Percentiles rank a stretch among this genome's conserved stretches.
Evolutionary conservation across 768 basidiomycete species (phyloP).

Genomic region (Russula vinacea): DNA sequence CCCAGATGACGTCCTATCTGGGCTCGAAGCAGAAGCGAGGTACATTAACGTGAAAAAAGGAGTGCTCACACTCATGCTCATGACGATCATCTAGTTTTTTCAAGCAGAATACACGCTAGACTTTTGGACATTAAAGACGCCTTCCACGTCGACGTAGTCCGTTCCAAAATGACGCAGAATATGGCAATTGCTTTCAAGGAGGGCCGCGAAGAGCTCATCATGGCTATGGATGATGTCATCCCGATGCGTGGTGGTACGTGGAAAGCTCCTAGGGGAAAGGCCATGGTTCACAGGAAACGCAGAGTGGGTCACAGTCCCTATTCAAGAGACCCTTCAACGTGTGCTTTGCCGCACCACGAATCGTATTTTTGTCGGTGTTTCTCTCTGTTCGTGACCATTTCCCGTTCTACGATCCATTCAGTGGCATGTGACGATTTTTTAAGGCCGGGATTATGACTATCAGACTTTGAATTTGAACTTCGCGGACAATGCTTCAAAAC

Average conservation of each 20-base stretch:
- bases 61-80: neutral
- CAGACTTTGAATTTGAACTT: constrained; percentile 30
- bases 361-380: constrained; percentile 38
- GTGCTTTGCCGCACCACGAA: neutral
- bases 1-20: neutral
- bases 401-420: neutral
- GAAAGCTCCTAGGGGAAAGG: neutral
- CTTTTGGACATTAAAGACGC: neutral
- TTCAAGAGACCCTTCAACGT: constrained; percentile 29
- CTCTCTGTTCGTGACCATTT: constrained; percentile 36
- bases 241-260: neutral
- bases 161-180: constrained; percentile 2
- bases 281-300: neutral
- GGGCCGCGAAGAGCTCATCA: neutral
- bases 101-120: neutral
- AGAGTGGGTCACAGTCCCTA: constrained; percentile 41
- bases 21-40: no score
- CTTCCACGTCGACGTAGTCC: neutral
- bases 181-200: neutral
- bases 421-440: neutral
- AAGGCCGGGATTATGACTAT: constrained; percentile 46
- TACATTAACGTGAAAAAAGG: neutral
- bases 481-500: constrained; percentile 39
- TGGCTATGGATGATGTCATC: neutral
- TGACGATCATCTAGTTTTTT: neutral